These are phyloP conservation scores for Aspergillus arachidicola DNA, from an alignment of 2,329 filamentous ascomycete genomes.

Conservation along the genomic window DNA sequence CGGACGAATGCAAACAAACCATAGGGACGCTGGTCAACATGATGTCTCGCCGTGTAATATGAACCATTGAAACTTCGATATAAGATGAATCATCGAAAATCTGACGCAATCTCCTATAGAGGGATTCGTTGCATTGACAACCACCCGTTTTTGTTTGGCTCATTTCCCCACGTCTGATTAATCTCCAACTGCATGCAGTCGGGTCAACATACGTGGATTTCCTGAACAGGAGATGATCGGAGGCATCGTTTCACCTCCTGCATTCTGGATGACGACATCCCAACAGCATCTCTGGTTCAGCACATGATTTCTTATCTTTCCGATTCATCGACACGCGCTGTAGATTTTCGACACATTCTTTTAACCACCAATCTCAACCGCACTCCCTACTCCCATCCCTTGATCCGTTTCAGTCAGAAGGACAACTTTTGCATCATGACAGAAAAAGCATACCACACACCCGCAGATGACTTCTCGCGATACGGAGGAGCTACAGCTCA, in stretches of 20 bases:
- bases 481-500: constrained; percentile 25
- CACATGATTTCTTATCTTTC: neutral
- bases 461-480: constrained; percentile 22
- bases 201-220: neutral
- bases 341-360: constrained; percentile 3
- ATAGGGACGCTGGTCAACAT: neutral
- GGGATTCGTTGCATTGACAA: neutral
- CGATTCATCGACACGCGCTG: neutral
- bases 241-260: constrained; percentile 1
- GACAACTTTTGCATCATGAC: constrained; percentile 12
- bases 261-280: constrained; percentile 18
- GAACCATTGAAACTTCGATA: neutral
- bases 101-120: neutral
- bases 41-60: neutral
- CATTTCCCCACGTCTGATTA: neutral
- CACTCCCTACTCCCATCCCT: neutral
- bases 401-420: neutral
- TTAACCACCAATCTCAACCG: neutral
- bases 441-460: constrained; percentile 13
- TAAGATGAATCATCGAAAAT: neutral
- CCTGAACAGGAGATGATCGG: constrained; percentile 19
- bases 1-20: neutral
- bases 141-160: neutral
- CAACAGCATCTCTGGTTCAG: neutral
- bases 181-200: constrained; percentile 10